Conservation (phyloP, 1,284 basidiomycete genomes). For the Ustilago trichophora region DNA sequence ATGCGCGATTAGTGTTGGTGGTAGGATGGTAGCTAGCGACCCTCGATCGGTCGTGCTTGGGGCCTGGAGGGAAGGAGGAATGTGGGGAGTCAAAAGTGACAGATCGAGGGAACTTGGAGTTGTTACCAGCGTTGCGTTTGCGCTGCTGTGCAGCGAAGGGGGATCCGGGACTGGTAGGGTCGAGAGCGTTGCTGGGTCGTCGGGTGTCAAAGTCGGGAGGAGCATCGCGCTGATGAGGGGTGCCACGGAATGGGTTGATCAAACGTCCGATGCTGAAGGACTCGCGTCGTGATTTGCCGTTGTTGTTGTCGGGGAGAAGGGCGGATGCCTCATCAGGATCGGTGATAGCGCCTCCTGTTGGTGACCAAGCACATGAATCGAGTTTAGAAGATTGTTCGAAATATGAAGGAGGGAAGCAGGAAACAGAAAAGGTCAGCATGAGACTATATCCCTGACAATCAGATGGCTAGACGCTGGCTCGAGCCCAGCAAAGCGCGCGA, state of each 20-base stretch:
- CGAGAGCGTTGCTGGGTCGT: slow-evolving; percentile 34
- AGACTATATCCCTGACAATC: too few species aligned
- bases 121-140: slow-evolving; percentile 8
- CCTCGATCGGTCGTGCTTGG: slow-evolving; percentile 22
- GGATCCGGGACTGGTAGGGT: slow-evolving; percentile 11
- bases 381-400: too few species aligned
- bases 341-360: slow-evolving; percentile 2
- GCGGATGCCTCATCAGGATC: slow-evolving; percentile 14
- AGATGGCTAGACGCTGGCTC: too few species aligned
- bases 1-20: slow-evolving; percentile 1
- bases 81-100: slow-evolving; percentile 44
- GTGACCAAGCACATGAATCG: too few species aligned
- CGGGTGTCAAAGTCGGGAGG: slow-evolving; percentile 28
- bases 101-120: slow-evolving; percentile 29
- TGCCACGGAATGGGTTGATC: slow-evolving; percentile 36
- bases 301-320: slow-evolving; percentile 12
- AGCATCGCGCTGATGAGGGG: neutral
- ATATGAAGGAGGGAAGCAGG: too few species aligned
- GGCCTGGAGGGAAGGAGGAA: slow-evolving; percentile 43
- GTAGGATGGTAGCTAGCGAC: slow-evolving; percentile 33
- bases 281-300: slow-evolving; percentile 6
- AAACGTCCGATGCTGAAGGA: slow-evolving; percentile 32
- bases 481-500: too few species aligned
- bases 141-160: slow-evolving; percentile 5
- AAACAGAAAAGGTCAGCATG: too few species aligned